Percentiles rank a stretch among this genome's conserved stretches.
Conservation (phyloP, 176 grass and related monocot genomes). For the Paspalum notatum region DNA sequence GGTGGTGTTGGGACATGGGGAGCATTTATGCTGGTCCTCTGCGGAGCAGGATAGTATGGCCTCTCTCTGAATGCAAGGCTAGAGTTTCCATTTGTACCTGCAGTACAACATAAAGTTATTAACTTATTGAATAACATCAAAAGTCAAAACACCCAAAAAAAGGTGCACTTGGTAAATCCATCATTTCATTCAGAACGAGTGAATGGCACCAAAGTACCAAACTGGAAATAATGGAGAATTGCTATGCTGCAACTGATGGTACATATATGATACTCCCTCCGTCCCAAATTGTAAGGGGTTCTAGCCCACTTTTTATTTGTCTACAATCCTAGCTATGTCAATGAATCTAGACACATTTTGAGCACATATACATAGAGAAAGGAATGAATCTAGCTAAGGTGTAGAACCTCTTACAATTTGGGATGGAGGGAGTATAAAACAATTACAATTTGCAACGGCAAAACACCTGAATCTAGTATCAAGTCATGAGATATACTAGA, state of each 20-base stretch:
- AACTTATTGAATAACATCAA: slow-evolving; percentile 30
- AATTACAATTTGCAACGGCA: not conserved
- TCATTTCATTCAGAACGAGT: slow-evolving; percentile 14
- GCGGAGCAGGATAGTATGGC: slow-evolving; percentile 45
- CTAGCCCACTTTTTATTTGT: no score
- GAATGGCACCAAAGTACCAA: not conserved
- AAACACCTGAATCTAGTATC: not conserved
- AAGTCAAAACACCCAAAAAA: not conserved
- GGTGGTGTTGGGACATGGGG: slow-evolving; percentile 35
- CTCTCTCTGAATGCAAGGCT: slow-evolving; percentile 47
- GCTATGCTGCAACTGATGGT: not conserved
- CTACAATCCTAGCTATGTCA: no score
- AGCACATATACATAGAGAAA: no score
- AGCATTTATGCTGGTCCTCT: slow-evolving; percentile 42
- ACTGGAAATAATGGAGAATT: not conserved
- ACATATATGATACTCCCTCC: not conserved
- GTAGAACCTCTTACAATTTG: not conserved
- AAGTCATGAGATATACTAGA: not conserved
- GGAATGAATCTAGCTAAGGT: no score
- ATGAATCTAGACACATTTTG: no score
- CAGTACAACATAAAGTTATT: not conserved
- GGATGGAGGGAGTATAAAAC: not conserved
- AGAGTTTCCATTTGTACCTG: slow-evolving; percentile 31
- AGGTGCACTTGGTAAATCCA: not conserved
- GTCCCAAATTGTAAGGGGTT: no score